phyloP scores from a whole-genome alignment of 352 stramenopile species.

The Thraustochytrium striatum region DNA sequence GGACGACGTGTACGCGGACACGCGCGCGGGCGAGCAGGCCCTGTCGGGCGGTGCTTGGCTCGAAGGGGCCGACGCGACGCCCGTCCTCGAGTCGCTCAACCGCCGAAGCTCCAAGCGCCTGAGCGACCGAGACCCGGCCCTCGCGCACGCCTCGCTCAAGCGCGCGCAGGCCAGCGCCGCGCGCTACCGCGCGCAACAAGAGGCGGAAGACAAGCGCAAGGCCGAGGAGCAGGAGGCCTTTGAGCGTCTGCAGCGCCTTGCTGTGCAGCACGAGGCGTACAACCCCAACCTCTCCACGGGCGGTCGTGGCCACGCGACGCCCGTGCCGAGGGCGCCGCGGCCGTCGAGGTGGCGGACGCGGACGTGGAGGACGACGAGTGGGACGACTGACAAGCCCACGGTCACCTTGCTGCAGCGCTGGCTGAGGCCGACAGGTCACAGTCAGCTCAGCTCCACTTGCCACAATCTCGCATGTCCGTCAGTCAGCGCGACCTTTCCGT shows the following conservation, averaged over 20 bases:
- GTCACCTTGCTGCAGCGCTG: not conserved
- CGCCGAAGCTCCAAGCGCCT: not conserved
- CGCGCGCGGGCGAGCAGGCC: not conserved
- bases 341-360: conserved; percentile 7
- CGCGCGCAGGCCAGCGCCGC: conserved; percentile 18
- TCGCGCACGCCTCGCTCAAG: not conserved
- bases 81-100: not conserved
- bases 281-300: conserved; percentile 45
- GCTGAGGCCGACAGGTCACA: not conserved
- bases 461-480: no score
- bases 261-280: conserved; percentile 42
- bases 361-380: conserved; percentile 48
- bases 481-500: no score
- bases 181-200: conserved; percentile 7
- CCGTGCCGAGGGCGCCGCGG: not conserved
- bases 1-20: conserved; percentile 47
- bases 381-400: conserved; percentile 31
- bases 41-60: conserved; percentile 23
- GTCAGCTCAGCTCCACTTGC: not conserved
- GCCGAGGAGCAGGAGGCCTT: not conserved
- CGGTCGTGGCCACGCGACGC: not conserved
- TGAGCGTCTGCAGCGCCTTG: conserved; percentile 12
- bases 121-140: not conserved
- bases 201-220: conserved; percentile 2
- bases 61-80: conserved; percentile 16